Conservation (phyloP, 164 flowering plant genomes). For the Akebia trifoliata region DNA sequence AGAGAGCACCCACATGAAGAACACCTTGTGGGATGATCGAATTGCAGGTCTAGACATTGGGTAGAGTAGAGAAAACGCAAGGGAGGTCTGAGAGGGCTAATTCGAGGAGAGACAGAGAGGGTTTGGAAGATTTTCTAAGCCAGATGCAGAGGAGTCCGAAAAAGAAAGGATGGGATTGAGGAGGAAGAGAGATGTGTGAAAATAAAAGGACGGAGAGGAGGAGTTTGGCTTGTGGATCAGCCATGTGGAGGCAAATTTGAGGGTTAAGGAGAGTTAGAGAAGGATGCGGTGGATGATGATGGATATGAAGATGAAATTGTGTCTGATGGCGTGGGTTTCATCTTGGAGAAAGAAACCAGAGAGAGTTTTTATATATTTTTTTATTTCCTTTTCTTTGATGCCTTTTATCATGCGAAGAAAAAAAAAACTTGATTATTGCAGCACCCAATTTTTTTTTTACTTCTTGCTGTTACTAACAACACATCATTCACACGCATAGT, state of each 20-base stretch:
- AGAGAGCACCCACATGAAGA: constrained; percentile 66
- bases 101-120: constrained; percentile 44
- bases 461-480: too few relatives aligned
- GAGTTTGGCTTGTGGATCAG: constrained; percentile 92
- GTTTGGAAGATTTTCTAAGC: constrained; percentile 67
- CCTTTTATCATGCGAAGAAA: too few relatives aligned
- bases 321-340: too few relatives aligned
- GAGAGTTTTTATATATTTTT: too few relatives aligned
- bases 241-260: constrained; percentile 57
- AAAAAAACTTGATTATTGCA: too few relatives aligned
- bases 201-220: constrained; percentile 59
- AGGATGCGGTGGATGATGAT: constrained; percentile 41
- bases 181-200: constrained; percentile 36
- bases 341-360: too few relatives aligned
- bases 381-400: too few relatives aligned
- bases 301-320: too few relatives aligned
- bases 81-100: constrained; percentile 40
- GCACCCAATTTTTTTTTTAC: too few relatives aligned
- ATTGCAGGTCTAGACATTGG: constrained; percentile 13
- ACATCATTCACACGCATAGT: too few relatives aligned
- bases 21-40: constrained; percentile 35
- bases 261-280: constrained; percentile 49
- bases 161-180: constrained; percentile 49
- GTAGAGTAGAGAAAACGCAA: constrained; percentile 21
- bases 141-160: constrained; percentile 80